phyloP scores from a whole-genome alignment of 2,329 filamentous ascomycete species.

The Graphium sp. region DNA sequence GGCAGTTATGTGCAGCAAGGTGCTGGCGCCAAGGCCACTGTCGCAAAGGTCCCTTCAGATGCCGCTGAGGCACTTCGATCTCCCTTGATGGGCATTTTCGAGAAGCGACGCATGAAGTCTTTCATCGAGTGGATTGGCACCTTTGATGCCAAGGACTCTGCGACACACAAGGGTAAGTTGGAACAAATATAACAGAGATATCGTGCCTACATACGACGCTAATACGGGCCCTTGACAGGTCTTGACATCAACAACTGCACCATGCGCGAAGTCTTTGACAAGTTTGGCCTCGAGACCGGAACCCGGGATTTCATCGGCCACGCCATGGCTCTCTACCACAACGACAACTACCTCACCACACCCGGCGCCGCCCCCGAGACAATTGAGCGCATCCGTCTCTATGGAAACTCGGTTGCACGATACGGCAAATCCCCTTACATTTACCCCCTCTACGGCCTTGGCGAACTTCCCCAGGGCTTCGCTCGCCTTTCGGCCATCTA shows the following conservation, averaged over 20 bases:
- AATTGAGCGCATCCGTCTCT: slow-evolving; percentile 83
- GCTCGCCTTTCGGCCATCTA: slow-evolving; percentile 96
- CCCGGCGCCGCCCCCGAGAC: slow-evolving; percentile 64
- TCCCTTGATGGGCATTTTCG: slow-evolving; percentile 90
- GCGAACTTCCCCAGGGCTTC: slow-evolving; percentile 93
- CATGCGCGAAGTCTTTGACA: slow-evolving; percentile 99
- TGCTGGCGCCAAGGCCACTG: slow-evolving; percentile 63
- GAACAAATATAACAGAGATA: too few species aligned
- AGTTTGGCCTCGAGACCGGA: slow-evolving; percentile 77
- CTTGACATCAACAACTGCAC: slow-evolving; percentile 63
- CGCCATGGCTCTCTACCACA: slow-evolving; percentile 91
- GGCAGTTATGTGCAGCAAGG: slow-evolving; percentile 95
- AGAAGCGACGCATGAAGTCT: slow-evolving; percentile 92
- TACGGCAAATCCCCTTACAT: slow-evolving; percentile 99
- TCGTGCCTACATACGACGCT: slow-evolving; percentile 1
- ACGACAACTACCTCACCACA: slow-evolving; percentile 69
- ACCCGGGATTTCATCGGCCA: slow-evolving; percentile 96
- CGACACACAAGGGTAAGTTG: slow-evolving; percentile 70
- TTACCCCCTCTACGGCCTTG: slow-evolving; percentile 94
- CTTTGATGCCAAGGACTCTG: slow-evolving; percentile 66
- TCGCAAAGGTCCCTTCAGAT: slow-evolving; percentile 94
- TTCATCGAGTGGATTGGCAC: slow-evolving; percentile 92
- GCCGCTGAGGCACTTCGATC: slow-evolving; percentile 80
- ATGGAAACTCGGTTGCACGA: slow-evolving; percentile 92
- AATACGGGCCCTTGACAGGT: slow-evolving; percentile 30